Percentiles rank a stretch among this genome's conserved stretches.
These are phyloP conservation scores for Silene coronaria DNA, from an alignment of 179 eudicot species.

Conservation along the genomic window DNA sequence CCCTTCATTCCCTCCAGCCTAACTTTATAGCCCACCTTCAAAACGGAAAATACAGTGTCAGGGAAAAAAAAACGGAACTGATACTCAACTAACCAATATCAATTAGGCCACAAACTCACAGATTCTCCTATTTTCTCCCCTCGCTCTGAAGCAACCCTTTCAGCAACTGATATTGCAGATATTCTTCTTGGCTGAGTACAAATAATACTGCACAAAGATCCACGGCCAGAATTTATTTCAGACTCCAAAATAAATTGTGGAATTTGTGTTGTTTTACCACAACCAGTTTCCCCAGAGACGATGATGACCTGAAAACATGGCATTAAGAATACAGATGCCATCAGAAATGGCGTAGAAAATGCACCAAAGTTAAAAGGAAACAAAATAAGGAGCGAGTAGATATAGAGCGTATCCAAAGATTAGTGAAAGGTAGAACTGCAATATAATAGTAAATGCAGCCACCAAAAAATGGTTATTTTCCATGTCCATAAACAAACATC, in stretches of 20 bases:
- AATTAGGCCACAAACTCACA: constrained; percentile 38
- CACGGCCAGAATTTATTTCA: constrained; percentile 55
- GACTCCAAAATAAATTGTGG: constrained; percentile 81
- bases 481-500: neutral
- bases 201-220: constrained; percentile 60
- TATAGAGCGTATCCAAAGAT: neutral
- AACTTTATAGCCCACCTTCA: constrained; percentile 82
- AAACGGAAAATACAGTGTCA: neutral
- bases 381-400: neutral
- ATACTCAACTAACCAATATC: neutral
- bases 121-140: constrained; percentile 87
- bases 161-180: constrained; percentile 80
- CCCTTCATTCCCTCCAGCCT: constrained; percentile 84
- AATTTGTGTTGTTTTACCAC: constrained; percentile 88
- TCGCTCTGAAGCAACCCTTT: constrained; percentile 75
- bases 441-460: neutral
- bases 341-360: neutral
- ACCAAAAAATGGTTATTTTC: constrained; percentile 1
- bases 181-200: constrained; percentile 88
- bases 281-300: constrained; percentile 87
- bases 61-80: neutral
- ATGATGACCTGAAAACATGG: constrained; percentile 49
- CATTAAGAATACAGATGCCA: neutral
- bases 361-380: neutral
- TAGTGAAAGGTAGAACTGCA: neutral